These are phyloP conservation scores for Fusarium luffae DNA, from an alignment of 2,329 filamentous ascomycete genomes.

Conservation along the genomic window DNA sequence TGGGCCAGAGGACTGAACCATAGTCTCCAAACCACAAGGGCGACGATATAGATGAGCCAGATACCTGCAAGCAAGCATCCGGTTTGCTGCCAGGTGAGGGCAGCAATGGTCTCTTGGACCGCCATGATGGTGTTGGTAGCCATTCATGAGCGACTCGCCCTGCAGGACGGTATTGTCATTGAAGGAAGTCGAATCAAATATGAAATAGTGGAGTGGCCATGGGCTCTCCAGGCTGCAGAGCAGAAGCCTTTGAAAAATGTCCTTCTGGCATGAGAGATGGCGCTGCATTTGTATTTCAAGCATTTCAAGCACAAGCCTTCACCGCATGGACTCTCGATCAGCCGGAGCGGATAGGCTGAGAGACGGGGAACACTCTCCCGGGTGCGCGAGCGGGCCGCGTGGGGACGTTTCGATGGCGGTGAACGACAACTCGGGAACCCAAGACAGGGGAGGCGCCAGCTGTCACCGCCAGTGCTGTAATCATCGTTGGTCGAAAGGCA, in stretches of 20 bases:
- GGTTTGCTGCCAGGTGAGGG: conserved; percentile 44
- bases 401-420: conserved; percentile 44
- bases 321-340: conserved; percentile 35
- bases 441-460: conserved; percentile 40
- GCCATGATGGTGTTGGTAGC: conserved; percentile 43
- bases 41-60: conserved; percentile 47
- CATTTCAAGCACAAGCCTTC: conserved; percentile 27
- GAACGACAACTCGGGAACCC: conserved; percentile 33
- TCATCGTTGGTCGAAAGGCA: conserved; percentile 34
- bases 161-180: conserved; percentile 45
- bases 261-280: conserved; percentile 29
- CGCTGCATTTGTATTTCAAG: conserved; percentile 42
- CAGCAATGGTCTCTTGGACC: conserved; percentile 36
- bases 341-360: conserved; percentile 32
- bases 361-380: conserved; percentile 29
- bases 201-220: conserved; percentile 35
- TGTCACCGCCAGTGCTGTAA: conserved; percentile 47
- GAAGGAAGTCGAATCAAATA: conserved; percentile 31
- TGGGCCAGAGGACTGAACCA: conserved; percentile 54
- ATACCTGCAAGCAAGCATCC: conserved; percentile 39
- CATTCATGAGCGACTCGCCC: conserved; percentile 45
- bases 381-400: conserved; percentile 44
- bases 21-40: conserved; percentile 48
- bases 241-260: conserved; percentile 37
- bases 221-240: conserved; percentile 42